Percentiles rank a stretch among this genome's conserved stretches.
These are phyloP conservation scores for Dicorynia guianensis DNA, from an alignment of 306 rosid species.

Conservation along the genomic window DNA sequence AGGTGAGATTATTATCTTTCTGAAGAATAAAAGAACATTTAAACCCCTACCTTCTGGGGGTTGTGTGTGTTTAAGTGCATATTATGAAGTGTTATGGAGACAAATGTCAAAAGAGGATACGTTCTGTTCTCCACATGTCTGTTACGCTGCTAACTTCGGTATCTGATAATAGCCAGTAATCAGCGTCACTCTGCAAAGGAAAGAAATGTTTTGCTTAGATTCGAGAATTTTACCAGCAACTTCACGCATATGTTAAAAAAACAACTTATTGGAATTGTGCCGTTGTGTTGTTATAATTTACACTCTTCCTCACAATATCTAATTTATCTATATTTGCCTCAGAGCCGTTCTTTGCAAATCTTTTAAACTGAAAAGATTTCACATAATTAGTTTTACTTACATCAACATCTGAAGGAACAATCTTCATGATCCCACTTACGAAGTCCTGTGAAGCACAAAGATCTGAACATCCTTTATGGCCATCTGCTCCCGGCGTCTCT, in stretches of 20 bases:
- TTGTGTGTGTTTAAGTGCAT: neutral
- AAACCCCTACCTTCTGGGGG: conserved; percentile 31
- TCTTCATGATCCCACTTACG: conserved; percentile 91
- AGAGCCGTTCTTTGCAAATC: conserved; percentile 5
- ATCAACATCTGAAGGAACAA: conserved; percentile 93
- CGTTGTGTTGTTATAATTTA: conserved; percentile 3
- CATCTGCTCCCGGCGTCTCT: conserved; percentile 65
- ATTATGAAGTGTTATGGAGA: neutral
- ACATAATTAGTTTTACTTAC: conserved; percentile 62
- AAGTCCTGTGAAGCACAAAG: conserved; percentile 70
- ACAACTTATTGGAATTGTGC: neutral
- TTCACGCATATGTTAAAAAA: conserved; percentile 21
- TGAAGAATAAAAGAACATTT: conserved; percentile 6
- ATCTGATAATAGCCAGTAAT: conserved; percentile 96
- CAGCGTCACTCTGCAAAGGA: conserved; percentile 74
- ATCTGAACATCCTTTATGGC: conserved; percentile 53
- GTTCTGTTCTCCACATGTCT: conserved; percentile 91
- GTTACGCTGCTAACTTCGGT: conserved; percentile 90
- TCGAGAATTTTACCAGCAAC: neutral
- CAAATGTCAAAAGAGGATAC: conserved; percentile 55
- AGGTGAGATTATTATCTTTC: neutral
- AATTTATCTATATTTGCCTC: neutral
- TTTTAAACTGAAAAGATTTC: conserved; percentile 32
- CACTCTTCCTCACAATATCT: conserved; percentile 21
- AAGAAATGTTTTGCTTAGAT: conserved; percentile 38